Evolutionary conservation across 225 moss, liverwort and hornwort genomes (phyloP), one percentile per base, ranked within the genome.

Genomic region (Physcomitrium patens): DNA sequence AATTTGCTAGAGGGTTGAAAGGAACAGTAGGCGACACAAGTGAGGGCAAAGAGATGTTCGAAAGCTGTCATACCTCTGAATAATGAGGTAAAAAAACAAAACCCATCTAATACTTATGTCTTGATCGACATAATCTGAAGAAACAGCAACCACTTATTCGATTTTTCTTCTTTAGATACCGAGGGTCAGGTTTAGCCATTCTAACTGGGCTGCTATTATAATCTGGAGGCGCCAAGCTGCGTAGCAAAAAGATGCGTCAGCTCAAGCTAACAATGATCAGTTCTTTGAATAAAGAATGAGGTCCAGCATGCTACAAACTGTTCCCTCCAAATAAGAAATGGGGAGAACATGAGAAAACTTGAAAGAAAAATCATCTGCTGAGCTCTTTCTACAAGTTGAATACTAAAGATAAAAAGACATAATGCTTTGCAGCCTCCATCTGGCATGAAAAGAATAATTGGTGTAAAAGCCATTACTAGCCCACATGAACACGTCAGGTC

Each of bases 131-230:
- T 78, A 82, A 80, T 78, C 85, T 82, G 80, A 80, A 82, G 70
- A 82, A 85, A 78, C 88, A 88, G 73, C 85, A 88, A 76, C 82
- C 72, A 42, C 80, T 78, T 58, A 80, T 82, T 78, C 88, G 82
- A 59, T 82, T 80, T 78, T 82, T 85, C 67, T 24, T 24, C 24
- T 24, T 24, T 24, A 24, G 24, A 24, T 82, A 82, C 54, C 85
- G 85, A 72, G 82, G 88, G 56, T 88, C 85, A 61, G 88, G 80
- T 80, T 88, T 85, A 66, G 88, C 88, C 88, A 88, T 88, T 78
- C 88, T 85, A 68, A 80, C 88, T 20, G 88, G 88, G 47, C 88
- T 88, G 72, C 88, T 85, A 60, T 88, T 88, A 85, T 85, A 88
- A 61, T 88, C 88, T 70, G 88, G 77, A 78, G 85, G 80, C 31